Conservation (phyloP, 257 asterid genomes). For the Capsicum rhomboideum region DNA sequence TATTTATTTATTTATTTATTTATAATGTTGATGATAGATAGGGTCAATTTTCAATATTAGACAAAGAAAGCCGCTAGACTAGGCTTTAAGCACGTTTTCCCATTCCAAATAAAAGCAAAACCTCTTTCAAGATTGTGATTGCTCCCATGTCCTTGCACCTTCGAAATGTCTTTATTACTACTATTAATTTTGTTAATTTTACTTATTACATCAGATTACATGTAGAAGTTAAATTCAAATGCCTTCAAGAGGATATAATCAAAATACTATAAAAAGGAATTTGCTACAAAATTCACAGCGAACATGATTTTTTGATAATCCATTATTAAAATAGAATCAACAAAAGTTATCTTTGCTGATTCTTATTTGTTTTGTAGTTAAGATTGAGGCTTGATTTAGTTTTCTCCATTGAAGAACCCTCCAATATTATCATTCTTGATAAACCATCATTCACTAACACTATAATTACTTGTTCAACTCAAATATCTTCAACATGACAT, state of each 20-base stretch:
- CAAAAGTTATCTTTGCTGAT: too few relatives aligned
- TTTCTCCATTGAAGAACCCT: background rate
- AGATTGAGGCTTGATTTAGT: background rate
- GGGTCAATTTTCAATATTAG: background rate
- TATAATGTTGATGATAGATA: background rate
- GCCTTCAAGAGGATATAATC: too few relatives aligned
- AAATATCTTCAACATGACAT: background rate
- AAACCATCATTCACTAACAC: too few relatives aligned
- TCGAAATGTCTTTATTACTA: background rate
- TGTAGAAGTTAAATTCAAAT: too few relatives aligned
- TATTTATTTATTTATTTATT: too few relatives aligned
- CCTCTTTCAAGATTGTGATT: background rate
- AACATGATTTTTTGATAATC: too few relatives aligned
- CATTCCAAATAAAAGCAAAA: background rate
- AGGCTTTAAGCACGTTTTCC: constrained; percentile 4
- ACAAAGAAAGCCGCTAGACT: background rate
- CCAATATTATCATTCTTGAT: background rate
- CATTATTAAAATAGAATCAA: too few relatives aligned
- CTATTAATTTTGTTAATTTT: background rate
- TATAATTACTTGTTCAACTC: background rate
- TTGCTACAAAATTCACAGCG: too few relatives aligned
- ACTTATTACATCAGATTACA: background rate
- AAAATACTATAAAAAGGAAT: too few relatives aligned
- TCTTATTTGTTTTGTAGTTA: background rate
- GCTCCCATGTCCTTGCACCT: background rate